phyloP scores from a whole-genome alignment of 2,329 filamentous ascomycete species.

The Bipolaris zeicola region DNA sequence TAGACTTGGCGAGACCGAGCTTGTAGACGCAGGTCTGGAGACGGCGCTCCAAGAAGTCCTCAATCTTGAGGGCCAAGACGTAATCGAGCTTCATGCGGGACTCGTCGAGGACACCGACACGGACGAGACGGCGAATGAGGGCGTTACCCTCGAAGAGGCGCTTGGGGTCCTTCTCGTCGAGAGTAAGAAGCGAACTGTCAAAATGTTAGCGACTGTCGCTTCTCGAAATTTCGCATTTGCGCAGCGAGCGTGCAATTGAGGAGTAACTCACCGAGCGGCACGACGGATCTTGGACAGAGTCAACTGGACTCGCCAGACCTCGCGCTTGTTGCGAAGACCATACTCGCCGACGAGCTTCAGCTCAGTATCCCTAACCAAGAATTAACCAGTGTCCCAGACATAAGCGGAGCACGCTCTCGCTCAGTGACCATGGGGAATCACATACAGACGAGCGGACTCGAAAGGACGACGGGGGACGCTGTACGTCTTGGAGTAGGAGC shows the following conservation, averaged over 20 bases:
- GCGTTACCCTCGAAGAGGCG: conserved; percentile 99
- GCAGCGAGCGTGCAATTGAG: conserved; percentile 15
- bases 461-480: conserved; percentile 98
- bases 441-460: conserved; percentile 99
- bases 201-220: conserved; percentile 19
- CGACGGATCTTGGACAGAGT: conserved; percentile 99
- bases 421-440: conserved; percentile 88
- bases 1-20: conserved; percentile 99
- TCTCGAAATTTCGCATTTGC: conserved; percentile 14
- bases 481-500: conserved; percentile 98
- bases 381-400: conserved; percentile 80
- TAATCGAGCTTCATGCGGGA: conserved; percentile 99
- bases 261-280: conserved; percentile 87
- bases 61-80: conserved; percentile 97
- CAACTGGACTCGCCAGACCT: conserved; percentile 99
- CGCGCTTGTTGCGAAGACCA: conserved; percentile 99
- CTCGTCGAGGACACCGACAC: conserved; percentile 99
- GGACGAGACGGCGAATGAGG: conserved; percentile 99
- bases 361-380: conserved; percentile 85
- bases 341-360: conserved; percentile 99
- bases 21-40: conserved; percentile 99
- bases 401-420: conserved; percentile 97
- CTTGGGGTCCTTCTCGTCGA: conserved; percentile 99
- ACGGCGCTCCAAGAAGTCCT: conserved; percentile 99
- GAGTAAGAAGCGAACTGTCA: conserved; percentile 94